Conservation (phyloP, 1,284 basidiomycete species). For the Microbotryum silenes-acaulis region DNA sequence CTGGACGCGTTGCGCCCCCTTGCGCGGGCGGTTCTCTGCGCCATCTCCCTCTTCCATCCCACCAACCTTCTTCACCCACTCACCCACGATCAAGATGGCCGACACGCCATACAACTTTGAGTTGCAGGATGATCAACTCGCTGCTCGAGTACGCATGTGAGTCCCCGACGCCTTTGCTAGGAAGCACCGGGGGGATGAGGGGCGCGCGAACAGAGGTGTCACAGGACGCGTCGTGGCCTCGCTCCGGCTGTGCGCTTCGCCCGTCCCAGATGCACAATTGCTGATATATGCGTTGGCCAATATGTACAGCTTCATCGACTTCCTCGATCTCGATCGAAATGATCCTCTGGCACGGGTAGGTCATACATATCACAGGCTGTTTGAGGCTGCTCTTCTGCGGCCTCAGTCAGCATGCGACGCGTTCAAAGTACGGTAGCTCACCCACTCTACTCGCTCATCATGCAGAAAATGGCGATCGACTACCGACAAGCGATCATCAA, state of each 20-base stretch:
- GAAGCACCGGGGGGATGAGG: neutral
- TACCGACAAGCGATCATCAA: constrained; percentile 79
- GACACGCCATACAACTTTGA: constrained; percentile 1
- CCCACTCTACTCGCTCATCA: neutral
- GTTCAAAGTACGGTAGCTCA: neutral
- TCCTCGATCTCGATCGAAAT: constrained; percentile 26
- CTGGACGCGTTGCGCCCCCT: too few relatives aligned
- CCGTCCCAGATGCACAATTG: neutral
- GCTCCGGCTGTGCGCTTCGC: neutral
- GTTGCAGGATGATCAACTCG: constrained; percentile 59
- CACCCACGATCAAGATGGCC: neutral
- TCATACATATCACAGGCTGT: neutral
- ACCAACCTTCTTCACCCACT: too few relatives aligned
- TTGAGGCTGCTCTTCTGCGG: neutral
- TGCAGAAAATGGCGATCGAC: constrained; percentile 44
- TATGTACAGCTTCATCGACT: constrained; percentile 22
- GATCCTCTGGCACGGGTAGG: constrained; percentile 18
- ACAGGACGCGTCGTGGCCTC: neutral
- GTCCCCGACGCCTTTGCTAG: neutral
- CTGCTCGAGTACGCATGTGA: constrained; percentile 51
- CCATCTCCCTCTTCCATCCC: too few relatives aligned
- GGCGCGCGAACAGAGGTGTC: neutral
- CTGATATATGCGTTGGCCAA: neutral
- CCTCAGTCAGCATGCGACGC: neutral
- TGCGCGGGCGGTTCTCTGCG: too few relatives aligned